A percentile compares a stretch with the other conserved stretches of the same genome.
phyloP scores from a whole-genome alignment of 345 rosid species.

The Salix purpurea region DNA sequence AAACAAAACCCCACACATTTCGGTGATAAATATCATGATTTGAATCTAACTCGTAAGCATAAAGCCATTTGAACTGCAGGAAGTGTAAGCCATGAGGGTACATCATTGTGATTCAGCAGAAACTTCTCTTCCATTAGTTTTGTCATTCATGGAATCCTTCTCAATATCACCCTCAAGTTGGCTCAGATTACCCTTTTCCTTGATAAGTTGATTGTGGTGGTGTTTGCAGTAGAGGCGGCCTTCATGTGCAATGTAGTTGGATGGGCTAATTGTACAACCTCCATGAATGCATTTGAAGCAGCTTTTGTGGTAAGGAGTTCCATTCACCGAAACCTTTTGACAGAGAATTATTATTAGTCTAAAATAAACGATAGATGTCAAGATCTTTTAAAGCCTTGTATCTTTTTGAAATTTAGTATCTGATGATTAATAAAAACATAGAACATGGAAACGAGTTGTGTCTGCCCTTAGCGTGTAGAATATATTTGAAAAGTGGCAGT shows the following conservation, averaged over 20 bases:
- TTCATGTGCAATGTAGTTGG: conserved; percentile 91
- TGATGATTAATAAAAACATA: not conserved
- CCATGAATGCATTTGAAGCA: conserved; percentile 99
- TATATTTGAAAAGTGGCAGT: not conserved
- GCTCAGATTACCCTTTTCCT: conserved; percentile 92
- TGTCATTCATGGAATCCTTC: conserved; percentile 26
- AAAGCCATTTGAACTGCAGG: conserved; percentile 25
- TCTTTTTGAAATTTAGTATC: not conserved
- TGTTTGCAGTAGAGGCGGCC: conserved; percentile 96
- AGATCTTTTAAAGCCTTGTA: not conserved
- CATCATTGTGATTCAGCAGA: conserved; percentile 21
- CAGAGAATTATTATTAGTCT: not conserved
- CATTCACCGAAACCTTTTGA: conserved; percentile 86
- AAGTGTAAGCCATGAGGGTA: not conserved
- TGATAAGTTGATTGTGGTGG: conserved; percentile 90
- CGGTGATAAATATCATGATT: conserved; percentile 13
- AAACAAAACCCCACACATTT: conserved; percentile 27
- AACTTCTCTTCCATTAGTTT: conserved; percentile 33
- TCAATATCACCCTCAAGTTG: conserved; percentile 79
- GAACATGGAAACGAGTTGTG: not conserved
- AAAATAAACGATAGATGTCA: not conserved
- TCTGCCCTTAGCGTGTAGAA: not conserved
- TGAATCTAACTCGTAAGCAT: conserved; percentile 7
- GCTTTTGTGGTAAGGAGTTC: conserved; percentile 89
- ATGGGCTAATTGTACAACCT: conserved; percentile 88